Evolutionary conservation across 441 rosid species (phyloP), one percentile per base, ranked within the genome.

Genomic region (Raphanus hybrid): DNA sequence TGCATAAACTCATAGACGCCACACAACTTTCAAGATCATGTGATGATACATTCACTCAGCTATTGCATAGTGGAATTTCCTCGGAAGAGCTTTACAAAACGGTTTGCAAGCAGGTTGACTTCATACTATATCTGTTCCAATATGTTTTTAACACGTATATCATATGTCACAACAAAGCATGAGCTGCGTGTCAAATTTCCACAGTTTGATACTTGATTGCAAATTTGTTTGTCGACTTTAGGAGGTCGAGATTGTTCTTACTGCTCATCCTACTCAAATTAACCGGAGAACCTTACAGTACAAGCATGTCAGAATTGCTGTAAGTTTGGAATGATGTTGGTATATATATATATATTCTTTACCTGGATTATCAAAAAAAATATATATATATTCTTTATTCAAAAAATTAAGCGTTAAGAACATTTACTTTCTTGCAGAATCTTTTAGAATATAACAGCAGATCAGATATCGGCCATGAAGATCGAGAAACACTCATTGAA

Each of bases 251-350:
- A 94, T 94, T 71, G 98, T 94, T 80, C 97, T 94, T 64, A 93
- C 98, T 57, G 98, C 98, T 67, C 98, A 93, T 83, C 98, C 98
- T 64, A 93, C 98, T 78, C 98, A 93, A 86, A 93, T 93, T 73
- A 90, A 89, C 70, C 93, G 98, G 2, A 89, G 98, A 62, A 93
- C 98, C 74, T 86, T 92, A 83, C 98, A 93, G 78, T 92, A 93
- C 81, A 93, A 93, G 79, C 98, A 93, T 87, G 80, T 92, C 15
- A 93, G 97, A 82, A 88, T 93, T 77, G 91, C 96, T 69, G 97
- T 91, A 85, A 89, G 96, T 75, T 57, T 8, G 75, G 71, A 35
- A 65, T 29, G 14, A n/a, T 14, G 48, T 69, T 63, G 67, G 37
- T 14, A 45, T 70, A 45, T 14, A 66, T 14, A 66, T 79, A 68